Conservation (phyloP, 164 flowering plant species). For the Vitis rupestris region DNA sequence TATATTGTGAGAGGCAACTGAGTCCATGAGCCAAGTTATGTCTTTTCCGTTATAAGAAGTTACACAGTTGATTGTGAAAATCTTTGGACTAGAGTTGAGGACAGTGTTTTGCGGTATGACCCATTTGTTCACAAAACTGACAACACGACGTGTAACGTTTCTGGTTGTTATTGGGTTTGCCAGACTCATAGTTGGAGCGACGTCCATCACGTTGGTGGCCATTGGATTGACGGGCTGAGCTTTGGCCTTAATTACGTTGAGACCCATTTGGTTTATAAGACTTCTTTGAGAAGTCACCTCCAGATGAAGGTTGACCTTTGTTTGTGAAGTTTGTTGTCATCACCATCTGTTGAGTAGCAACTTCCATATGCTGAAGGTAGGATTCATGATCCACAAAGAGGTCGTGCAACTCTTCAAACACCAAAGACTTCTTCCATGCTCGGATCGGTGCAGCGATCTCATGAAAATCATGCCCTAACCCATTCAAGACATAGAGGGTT, state of each 20-base stretch:
- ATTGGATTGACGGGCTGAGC: not conserved
- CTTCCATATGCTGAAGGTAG: not conserved
- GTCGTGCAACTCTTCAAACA: constrained; percentile 1
- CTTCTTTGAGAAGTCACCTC: too few relatives aligned
- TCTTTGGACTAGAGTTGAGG: too few relatives aligned
- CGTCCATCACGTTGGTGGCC: not conserved
- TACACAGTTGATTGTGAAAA: too few relatives aligned
- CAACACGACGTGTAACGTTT: not conserved
- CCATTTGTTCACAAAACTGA: not conserved
- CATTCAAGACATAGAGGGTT: not conserved
- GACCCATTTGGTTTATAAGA: too few relatives aligned
- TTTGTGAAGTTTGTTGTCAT: not conserved
- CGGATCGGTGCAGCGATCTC: not conserved
- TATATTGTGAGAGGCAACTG: too few relatives aligned
- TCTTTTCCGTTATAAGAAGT: too few relatives aligned
- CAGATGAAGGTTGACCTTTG: too few relatives aligned
- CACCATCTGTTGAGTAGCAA: not conserved
- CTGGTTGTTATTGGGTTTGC: not conserved
- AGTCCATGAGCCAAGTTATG: too few relatives aligned
- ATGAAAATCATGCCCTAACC: not conserved
- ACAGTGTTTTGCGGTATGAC: too few relatives aligned
- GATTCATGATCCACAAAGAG: not conserved
- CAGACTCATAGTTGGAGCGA: not conserved
- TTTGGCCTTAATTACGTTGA: too few relatives aligned
- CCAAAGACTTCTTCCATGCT: not conserved